These are phyloP conservation scores for Eimeria sp. DNA, from an alignment of 169 alveolate species.

Conservation along the genomic window DNA sequence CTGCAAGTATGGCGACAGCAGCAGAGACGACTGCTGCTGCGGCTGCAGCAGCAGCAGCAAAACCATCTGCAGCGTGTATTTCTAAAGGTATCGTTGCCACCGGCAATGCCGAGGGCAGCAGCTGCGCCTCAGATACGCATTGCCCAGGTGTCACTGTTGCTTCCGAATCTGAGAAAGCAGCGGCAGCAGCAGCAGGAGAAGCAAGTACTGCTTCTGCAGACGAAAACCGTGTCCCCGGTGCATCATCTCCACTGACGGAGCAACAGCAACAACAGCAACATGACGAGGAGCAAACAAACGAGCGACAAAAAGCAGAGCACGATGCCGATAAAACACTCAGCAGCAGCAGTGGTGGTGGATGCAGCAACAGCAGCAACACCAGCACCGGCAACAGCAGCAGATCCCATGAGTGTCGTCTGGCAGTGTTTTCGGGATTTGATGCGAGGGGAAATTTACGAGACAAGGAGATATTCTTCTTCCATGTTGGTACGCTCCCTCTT, in stretches of 20 bases:
- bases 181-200: not conserved
- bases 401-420: not conserved
- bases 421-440: not conserved
- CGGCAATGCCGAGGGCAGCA: not conserved
- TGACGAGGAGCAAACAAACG: not conserved
- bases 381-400: slow-evolving; percentile 5
- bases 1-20: slow-evolving; percentile 1
- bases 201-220: slow-evolving; percentile 11
- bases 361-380: slow-evolving; percentile 14
- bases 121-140: not conserved
- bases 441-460: too few species aligned
- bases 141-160: not conserved
- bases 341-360: not conserved
- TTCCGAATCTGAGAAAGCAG: not conserved
- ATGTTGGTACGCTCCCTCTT: not conserved
- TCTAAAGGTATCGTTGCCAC: not conserved
- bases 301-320: not conserved
- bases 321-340: not conserved
- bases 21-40: not conserved
- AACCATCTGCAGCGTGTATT: not conserved
- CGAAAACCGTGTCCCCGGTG: not conserved
- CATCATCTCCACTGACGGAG: not conserved
- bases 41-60: slow-evolving; percentile 1
- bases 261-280: slow-evolving; percentile 19
- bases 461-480: slow-evolving; percentile 5